Base-by-base conservation (phyloP, 345 rosid species). In the Stellera chamaejasme region DNA sequence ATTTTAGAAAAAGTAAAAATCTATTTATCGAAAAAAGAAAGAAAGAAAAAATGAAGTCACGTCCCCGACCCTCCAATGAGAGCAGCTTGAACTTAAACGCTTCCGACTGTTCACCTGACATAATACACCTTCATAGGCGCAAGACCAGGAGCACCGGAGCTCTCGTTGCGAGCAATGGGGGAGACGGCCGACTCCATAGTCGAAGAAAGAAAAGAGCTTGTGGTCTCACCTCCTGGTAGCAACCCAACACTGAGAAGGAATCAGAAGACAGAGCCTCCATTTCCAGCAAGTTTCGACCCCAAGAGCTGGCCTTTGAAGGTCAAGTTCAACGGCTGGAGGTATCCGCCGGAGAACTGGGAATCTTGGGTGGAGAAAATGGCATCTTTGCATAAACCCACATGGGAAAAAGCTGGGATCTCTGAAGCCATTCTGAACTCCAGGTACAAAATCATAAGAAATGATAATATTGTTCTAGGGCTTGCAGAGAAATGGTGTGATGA, bases 371-470 rank as follows among this genome's bases (percentile, higher is more conserved):
- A 0, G 0, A 53, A 68, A 23, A 72, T 82, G 88, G 61, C 62
- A 2, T 27, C 52, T 48, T 10, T 55, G 13, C 74, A 76, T 28
- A 27, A 54, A 11, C n/a, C 63, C 48, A 59, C 44, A 0, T 79
- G 85, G 91, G 60, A 41, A 19, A 68, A 55, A 57, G 81, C 82
- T n/a, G 88, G 85, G 13, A 66, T 82, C 27, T 69, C 47, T 23
- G 69, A 73, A 49, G 82, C 86, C 10, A 66, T 81, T 11, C 52
- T 70, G 59, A 45, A 63, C 50, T 77, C 82, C 0, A 80, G 70
- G 6, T 36, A 39, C 11, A 12, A 4, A 12, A 57, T 78, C 45
- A 2, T 2, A 0, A 72, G 14, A 56, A 36, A 79, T 46, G 9
- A 2, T 43, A 53, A 70, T 13, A 54, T 77, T 11, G 28, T 79